phyloP scores from a whole-genome alignment of 2,329 filamentous ascomycete genomes.

The Lecanosticta acicola region DNA sequence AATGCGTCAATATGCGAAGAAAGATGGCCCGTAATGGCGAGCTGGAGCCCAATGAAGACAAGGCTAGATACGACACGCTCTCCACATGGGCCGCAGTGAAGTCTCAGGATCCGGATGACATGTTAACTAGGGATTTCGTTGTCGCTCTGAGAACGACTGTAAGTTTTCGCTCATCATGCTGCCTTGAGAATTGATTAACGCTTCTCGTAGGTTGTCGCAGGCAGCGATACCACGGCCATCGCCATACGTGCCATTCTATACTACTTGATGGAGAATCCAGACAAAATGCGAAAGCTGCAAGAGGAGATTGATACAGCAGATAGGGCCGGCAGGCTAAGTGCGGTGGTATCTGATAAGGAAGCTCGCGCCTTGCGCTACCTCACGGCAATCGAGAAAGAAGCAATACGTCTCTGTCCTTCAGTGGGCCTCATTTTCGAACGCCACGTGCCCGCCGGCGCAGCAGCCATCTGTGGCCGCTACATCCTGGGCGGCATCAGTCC shows the following conservation, averaged over 20 bases:
- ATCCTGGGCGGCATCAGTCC: slow-evolving; percentile 33
- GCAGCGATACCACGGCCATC: slow-evolving; percentile 32
- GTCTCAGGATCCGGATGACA: slow-evolving; percentile 24
- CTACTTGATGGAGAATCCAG: slow-evolving; percentile 33
- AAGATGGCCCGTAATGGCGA: slow-evolving; percentile 14
- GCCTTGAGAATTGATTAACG: too few relatives aligned
- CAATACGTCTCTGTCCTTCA: too few relatives aligned
- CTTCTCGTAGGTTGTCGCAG: slow-evolving; percentile 32
- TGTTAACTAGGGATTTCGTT: slow-evolving; percentile 24
- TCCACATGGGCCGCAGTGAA: slow-evolving; percentile 30
- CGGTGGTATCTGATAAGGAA: not conserved
- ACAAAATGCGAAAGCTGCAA: slow-evolving; percentile 27
- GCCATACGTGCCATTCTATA: slow-evolving; percentile 31
- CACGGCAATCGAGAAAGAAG: slow-evolving; percentile 7
- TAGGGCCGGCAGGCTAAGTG: not conserved
- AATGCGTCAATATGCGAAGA: slow-evolving; percentile 28
- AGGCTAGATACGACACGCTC: slow-evolving; percentile 26
- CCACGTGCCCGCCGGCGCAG: slow-evolving; percentile 35
- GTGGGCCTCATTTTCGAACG: slow-evolving; percentile 38
- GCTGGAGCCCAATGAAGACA: slow-evolving; percentile 3
- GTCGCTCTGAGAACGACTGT: not conserved
- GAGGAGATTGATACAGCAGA: slow-evolving; percentile 30
- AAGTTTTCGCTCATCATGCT: too few relatives aligned
- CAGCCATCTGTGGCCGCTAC: slow-evolving; percentile 32
- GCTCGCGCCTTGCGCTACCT: slow-evolving; percentile 10